A percentile compares a stretch with the other conserved stretches of the same genome.
Evolutionary conservation across 2,329 filamentous ascomycete genomes (phyloP).

Genomic region (Lachnellula arida): DNA sequence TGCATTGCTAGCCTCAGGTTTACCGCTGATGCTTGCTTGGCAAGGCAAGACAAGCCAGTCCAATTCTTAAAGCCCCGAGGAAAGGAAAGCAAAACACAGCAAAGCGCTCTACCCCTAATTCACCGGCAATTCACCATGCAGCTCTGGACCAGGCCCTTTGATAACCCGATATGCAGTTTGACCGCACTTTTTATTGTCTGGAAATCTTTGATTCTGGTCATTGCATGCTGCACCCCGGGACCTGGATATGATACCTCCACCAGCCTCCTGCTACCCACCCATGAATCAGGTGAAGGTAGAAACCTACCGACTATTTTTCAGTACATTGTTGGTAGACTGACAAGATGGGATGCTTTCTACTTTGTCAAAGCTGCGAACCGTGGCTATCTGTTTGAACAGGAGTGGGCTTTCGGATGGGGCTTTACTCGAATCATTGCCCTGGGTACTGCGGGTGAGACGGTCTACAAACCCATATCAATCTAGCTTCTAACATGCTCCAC

Average conservation of each 20-base stretch:
- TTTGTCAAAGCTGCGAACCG: slow-evolving; percentile 58
- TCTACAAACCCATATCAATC: background rate
- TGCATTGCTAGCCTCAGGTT: too few species aligned
- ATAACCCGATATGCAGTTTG: slow-evolving; percentile 22
- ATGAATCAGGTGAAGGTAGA: slow-evolving; percentile 17
- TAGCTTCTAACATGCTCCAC: slow-evolving; percentile 3
- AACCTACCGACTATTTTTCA: slow-evolving; percentile 16
- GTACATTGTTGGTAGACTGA: slow-evolving; percentile 44
- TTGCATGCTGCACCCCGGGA: slow-evolving; percentile 56
- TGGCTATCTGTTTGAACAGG: slow-evolving; percentile 72
- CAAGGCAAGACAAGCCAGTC: too few species aligned
- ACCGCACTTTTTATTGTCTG: slow-evolving; percentile 51
- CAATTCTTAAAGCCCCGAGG: too few species aligned
- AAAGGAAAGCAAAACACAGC: too few species aligned
- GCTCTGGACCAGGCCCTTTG: slow-evolving; percentile 10
- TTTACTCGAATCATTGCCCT: slow-evolving; percentile 40
- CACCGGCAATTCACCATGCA: slow-evolving; percentile 9
- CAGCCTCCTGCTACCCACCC: slow-evolving; percentile 41
- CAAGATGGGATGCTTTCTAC: slow-evolving; percentile 79
- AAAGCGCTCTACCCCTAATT: too few species aligned
- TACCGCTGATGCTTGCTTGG: too few species aligned
- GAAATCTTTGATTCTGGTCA: slow-evolving; percentile 62
- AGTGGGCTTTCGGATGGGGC: slow-evolving; percentile 73
- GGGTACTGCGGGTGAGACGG: slow-evolving; percentile 20
- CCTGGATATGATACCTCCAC: slow-evolving; percentile 73